phyloP scores from a whole-genome alignment of 108 stramenopile species.

The Seminavis robusta region DNA sequence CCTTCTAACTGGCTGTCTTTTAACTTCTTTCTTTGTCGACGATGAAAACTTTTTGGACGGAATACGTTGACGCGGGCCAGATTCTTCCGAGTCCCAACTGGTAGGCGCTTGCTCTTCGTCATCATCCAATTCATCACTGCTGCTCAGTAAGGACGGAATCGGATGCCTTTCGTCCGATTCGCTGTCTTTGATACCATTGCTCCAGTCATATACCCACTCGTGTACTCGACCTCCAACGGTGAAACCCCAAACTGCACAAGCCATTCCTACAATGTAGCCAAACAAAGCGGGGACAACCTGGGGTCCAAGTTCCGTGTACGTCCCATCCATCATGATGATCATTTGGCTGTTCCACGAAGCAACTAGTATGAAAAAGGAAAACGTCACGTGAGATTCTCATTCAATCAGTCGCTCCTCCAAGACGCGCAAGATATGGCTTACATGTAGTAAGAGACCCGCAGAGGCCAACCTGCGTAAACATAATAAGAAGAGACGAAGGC shows the following conservation, averaged over 20 bases:
- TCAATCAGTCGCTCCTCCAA: not conserved
- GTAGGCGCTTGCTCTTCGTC: constrained; percentile 1
- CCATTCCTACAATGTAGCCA: constrained; percentile 68
- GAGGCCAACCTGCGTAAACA: constrained; percentile 56
- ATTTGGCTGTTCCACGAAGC: constrained; percentile 83
- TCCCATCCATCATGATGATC: constrained; percentile 75
- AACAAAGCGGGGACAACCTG: constrained; percentile 56
- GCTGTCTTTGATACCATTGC: constrained; percentile 18
- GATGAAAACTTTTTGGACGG: too few species aligned
- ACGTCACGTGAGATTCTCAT: not conserved
- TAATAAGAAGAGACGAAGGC: too few species aligned
- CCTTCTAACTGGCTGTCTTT: too few species aligned
- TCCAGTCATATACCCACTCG: constrained; percentile 30
- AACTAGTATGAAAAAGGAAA: constrained; percentile 9
- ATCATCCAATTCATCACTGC: constrained; percentile 5
- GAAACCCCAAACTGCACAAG: constrained; percentile 37
- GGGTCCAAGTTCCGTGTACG: constrained; percentile 45
- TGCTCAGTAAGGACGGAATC: too few species aligned
- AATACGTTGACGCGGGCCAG: too few species aligned
- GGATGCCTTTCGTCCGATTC: too few species aligned
- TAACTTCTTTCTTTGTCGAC: too few species aligned
- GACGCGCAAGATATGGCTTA: not conserved
- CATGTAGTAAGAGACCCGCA: constrained; percentile 77
- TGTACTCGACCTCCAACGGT: constrained; percentile 38
- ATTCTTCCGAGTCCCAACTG: too few species aligned